Conservation (phyloP, 495 filamentous ascomycete genomes). For the Penicillium flavigenum region DNA sequence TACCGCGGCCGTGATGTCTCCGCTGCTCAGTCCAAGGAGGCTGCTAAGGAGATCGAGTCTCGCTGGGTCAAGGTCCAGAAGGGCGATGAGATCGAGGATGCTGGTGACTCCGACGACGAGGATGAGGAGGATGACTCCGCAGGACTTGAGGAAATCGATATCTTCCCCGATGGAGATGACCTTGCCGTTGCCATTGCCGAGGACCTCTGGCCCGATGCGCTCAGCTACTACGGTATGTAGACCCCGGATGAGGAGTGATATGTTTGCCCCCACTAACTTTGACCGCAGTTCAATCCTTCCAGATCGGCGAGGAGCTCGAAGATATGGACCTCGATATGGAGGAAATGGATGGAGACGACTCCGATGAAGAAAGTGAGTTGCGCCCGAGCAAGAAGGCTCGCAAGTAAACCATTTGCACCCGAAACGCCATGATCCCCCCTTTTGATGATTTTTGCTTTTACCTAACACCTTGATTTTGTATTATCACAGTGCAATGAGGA, state of each 20-base stretch:
- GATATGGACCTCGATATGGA: constrained; percentile 40
- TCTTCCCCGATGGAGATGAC: constrained; percentile 78
- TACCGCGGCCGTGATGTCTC: constrained; percentile 65
- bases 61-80: constrained; percentile 53
- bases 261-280: constrained; percentile 14
- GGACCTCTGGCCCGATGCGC: constrained; percentile 81
- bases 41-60: constrained; percentile 58
- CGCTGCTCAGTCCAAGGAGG: constrained; percentile 65
- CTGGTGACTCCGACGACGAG: constrained; percentile 43
- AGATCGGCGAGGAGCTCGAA: constrained; percentile 28
- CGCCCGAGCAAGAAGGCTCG: constrained; percentile 48
- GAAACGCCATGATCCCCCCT: constrained; percentile 24
- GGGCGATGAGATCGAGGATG: constrained; percentile 45
- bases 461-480: constrained; percentile 26
- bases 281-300: constrained; percentile 36
- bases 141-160: constrained; percentile 62
- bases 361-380: constrained; percentile 34
- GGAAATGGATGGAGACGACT: constrained; percentile 32
- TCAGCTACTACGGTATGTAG: constrained; percentile 85
- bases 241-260: background rate
- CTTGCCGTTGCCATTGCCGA: constrained; percentile 77
- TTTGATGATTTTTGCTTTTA: constrained; percentile 20
- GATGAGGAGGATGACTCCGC: constrained; percentile 50
- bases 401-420: constrained; percentile 25
- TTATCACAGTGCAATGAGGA: constrained; percentile 60